Base-by-base conservation (phyloP, 805 yeast species). In the Suhomyces kilbournensis region DNA sequence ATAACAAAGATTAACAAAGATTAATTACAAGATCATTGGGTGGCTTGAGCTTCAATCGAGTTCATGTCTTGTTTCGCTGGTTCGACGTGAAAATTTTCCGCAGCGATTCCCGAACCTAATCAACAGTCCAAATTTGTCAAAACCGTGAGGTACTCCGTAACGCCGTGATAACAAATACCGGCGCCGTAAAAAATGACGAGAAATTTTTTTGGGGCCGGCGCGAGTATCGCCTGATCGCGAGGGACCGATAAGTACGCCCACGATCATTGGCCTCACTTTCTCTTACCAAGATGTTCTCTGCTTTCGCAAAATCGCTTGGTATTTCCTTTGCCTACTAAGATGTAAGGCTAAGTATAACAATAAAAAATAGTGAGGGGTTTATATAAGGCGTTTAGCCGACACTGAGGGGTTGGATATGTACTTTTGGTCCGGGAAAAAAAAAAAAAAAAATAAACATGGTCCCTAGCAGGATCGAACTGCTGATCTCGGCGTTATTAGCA, bases 381-480 rank as follows among this genome's bases (percentile, higher is more conserved):
- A 6, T 38, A 3, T 9, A 9, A 35, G 40, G 40, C 40, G 7
- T 35, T 35, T 9, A 15, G 19, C 20, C 7, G 40, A 35, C 40
- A 35, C 2, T 15, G 20, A 38, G 23, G 23, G 23, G 23, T 3
- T 17, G 17, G 9, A n/a, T 4, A 9, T n/a, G 4, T 38, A 3
- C 22, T 17, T 6, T 12, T 9, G 4, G n/a, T 28, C 12, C 1
- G 17, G 20, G 7, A 2, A 35, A 35, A n/a, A n/a, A 35, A 10
- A 35, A 35, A 15, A 15, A 7, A 4, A 35, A 17, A 35, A 40
- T 67, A 62, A 45, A 61, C 70, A 64, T 84, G 89, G 83, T 84
- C 87, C 87, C 87, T 83, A 82, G 87, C 89, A 81, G 89, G 89
- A 83, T 84, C 89, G 89, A 84, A 84, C 89, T 81, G 89, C 87